Percentiles rank a stretch among this genome's conserved stretches.
phyloP scores from a whole-genome alignment of 208 protist species.

The Strigomonas galati region DNA sequence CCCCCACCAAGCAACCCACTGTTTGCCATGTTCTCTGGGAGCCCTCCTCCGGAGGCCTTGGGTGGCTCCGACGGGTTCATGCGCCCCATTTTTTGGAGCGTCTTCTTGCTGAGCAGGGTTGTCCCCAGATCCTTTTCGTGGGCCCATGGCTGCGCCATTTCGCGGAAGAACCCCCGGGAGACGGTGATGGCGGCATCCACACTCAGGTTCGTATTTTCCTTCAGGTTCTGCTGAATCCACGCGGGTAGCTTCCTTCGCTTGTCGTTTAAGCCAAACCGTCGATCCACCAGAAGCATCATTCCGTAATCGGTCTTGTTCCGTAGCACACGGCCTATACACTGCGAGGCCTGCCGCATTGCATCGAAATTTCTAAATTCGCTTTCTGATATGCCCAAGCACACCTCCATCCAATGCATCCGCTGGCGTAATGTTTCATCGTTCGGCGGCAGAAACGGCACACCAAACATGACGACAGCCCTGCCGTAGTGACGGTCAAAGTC shows the following conservation, averaged over 20 bases:
- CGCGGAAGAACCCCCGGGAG: slow-evolving; percentile 89
- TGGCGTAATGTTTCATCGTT: slow-evolving; percentile 91
- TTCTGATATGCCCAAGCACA: slow-evolving; percentile 95
- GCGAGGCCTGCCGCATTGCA: slow-evolving; percentile 98
- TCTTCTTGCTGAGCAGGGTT: slow-evolving; percentile 61
- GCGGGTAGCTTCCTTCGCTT: slow-evolving; percentile 92
- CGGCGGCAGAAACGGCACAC: slow-evolving; percentile 95
- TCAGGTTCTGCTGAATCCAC: slow-evolving; percentile 90
- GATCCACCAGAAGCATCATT: slow-evolving; percentile 98
- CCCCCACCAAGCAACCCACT: too few relatives aligned
- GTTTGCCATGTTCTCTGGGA: too few relatives aligned
- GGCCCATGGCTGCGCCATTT: slow-evolving; percentile 95
- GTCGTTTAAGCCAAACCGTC: slow-evolving; percentile 94
- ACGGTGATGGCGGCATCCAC: slow-evolving; percentile 88
- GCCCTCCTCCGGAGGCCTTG: not conserved
- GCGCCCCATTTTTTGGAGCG: slow-evolving; percentile 38
- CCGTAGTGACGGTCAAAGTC: slow-evolving; percentile 99
- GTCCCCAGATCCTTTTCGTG: slow-evolving; percentile 83
- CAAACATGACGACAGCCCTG: slow-evolving; percentile 96
- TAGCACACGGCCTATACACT: slow-evolving; percentile 99
- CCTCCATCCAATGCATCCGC: slow-evolving; percentile 96
- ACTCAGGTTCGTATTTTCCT: slow-evolving; percentile 90
- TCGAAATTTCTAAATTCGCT: slow-evolving; percentile 98
- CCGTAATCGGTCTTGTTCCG: slow-evolving; percentile 99
- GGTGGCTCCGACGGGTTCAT: slow-evolving; percentile 17